Base-by-base conservation (phyloP, 352 stramenopile species). In the Blastocystis sp. region DNA sequence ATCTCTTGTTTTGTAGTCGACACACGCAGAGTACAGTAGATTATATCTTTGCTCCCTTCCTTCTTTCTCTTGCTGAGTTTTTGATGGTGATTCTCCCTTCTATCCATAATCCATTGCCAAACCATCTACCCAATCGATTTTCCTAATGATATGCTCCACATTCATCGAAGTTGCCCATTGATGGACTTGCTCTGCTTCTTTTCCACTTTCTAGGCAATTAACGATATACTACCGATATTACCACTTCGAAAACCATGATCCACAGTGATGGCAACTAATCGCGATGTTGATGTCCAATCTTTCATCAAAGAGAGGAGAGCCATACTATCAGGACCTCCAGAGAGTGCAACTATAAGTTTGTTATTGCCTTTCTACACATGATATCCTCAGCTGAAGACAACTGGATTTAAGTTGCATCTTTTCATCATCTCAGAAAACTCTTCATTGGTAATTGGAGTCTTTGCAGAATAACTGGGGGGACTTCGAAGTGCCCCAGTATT, bases 311-410 rank as follows among this genome's bases (percentile, higher is more conserved):
- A 64, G 11, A 84, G 30, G 2, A 84, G 73, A 35, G 51, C 73
- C 73, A 84, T 84, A 30, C 73, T 84, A 44, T 84, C 73, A 17
- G 73, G 73, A 64, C 73, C 73, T 44, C 73, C 73, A 37, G 73
- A 84, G 7, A 84, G 27, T 24, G 48, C 73, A 3, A 84, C 56
- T 0, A 84, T 48, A 13, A 84, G 51, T 22, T 69, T 84, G n/a
- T 44, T 5, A 54, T 15, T 30, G 0, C 3, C 48, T 33, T 84
- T 66, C 73, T 84, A 69, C 30, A 4, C 1, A 60, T 58, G 1
- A 84, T 33, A 40, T 19, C 11, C 5, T 42, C 30, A 19, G 37
- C 2, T 13, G 11, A 13, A 17, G 53, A 9, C 3, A 13, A 84
- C 73, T 24, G 73, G 73, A 48, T 68, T 37, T 27, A 84, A 33